Conservation (phyloP, 192 early-diverging fungal species). For the Backusella westeae region DNA sequence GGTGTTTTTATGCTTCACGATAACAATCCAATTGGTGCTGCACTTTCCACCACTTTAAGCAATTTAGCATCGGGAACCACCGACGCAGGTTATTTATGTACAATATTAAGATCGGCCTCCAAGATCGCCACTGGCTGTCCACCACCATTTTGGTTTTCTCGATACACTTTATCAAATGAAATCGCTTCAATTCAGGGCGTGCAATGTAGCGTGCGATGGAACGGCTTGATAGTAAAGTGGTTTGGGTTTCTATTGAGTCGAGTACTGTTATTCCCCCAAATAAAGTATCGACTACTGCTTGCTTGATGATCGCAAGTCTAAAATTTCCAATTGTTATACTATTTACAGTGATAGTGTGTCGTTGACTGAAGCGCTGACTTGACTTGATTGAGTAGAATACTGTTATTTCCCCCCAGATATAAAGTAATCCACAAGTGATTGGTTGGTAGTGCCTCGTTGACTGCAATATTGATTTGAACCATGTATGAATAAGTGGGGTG, state of each 20-base stretch:
- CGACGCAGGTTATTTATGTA: slow-evolving; percentile 51
- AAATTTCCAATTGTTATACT: slow-evolving; percentile 71
- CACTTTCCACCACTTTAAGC: slow-evolving; percentile 72
- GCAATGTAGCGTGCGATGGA: slow-evolving; percentile 88
- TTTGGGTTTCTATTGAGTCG: slow-evolving; percentile 53
- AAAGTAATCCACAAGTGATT: too few relatives aligned
- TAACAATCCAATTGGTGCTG: slow-evolving; percentile 31
- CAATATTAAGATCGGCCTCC: slow-evolving; percentile 82
- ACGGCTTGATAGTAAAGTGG: slow-evolving; percentile 86
- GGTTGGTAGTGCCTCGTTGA: not conserved
- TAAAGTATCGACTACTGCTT: too few relatives aligned
- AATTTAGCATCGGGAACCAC: slow-evolving; percentile 89
- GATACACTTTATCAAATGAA: too few relatives aligned
- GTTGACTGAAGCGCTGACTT: too few relatives aligned
- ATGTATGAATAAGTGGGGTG: not conserved
- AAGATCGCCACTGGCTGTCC: slow-evolving; percentile 67
- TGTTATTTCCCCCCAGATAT: slow-evolving; percentile 37
- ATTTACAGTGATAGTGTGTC: too few relatives aligned
- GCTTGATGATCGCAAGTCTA: slow-evolving; percentile 37
- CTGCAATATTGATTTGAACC: not conserved
- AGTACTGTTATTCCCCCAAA: too few relatives aligned
- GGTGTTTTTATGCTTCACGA: slow-evolving; percentile 54
- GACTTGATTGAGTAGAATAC: slow-evolving; percentile 41
- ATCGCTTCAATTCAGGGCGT: slow-evolving; percentile 71
- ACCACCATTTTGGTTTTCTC: slow-evolving; percentile 62